A percentile compares a stretch with the other conserved stretches of the same genome.
Conservation (phyloP, 2,329 filamentous ascomycete species). For the Dactylella cylindrospora region DNA sequence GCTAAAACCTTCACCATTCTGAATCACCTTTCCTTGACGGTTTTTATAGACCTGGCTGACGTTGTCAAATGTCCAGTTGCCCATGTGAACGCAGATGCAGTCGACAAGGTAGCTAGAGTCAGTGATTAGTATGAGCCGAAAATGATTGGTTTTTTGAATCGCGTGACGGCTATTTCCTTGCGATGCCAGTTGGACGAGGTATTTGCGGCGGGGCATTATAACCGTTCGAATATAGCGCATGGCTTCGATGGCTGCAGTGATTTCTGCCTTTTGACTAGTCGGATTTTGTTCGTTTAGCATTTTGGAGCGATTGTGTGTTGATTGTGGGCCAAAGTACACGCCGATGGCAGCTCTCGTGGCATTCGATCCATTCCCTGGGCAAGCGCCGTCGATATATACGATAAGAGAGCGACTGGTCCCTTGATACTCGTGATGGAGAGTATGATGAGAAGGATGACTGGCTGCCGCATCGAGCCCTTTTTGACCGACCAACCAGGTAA, state of each 20-base stretch:
- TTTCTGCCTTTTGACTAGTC: not conserved
- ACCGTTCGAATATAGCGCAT: slow-evolving; percentile 4
- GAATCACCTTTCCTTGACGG: not conserved
- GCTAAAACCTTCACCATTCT: slow-evolving; percentile 3
- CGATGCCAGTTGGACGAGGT: not conserved
- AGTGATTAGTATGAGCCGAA: slow-evolving; percentile 1
- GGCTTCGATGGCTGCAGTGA: slow-evolving; percentile 1
- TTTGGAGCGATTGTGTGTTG: not conserved
- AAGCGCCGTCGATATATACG: slow-evolving; percentile 5
- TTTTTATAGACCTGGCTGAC: not conserved
- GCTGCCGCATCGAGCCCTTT: not conserved
- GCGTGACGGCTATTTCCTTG: not conserved
- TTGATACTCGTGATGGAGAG: not conserved
- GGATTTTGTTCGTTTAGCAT: not conserved
- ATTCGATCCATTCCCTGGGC: not conserved
- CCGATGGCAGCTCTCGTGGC: not conserved
- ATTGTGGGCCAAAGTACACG: not conserved
- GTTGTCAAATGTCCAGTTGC: not conserved
- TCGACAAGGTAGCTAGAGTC: slow-evolving; percentile 15
- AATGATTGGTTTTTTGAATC: not conserved
- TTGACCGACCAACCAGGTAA: slow-evolving; percentile 5
- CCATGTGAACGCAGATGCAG: slow-evolving; percentile 5
- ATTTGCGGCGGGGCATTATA: not conserved
- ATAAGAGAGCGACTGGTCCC: slow-evolving; percentile 6
- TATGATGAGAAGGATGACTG: slow-evolving; percentile 4